These are phyloP conservation scores for Odontarrhena argentea DNA, from an alignment of 345 rosid genomes.

Conservation along the genomic window DNA sequence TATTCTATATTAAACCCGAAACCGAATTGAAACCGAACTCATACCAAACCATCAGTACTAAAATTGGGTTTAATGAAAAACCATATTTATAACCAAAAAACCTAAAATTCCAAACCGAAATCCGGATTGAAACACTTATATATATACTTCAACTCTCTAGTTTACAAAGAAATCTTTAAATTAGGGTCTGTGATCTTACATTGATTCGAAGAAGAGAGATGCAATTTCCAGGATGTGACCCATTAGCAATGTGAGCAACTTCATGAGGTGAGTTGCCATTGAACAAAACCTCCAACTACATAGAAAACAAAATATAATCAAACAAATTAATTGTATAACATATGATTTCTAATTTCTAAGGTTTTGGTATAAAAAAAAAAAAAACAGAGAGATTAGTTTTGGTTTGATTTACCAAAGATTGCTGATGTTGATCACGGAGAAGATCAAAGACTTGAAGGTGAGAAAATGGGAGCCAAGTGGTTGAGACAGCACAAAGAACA, in stretches of 20 bases:
- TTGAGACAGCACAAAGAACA: conserved; percentile 77
- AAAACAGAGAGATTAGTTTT: background rate
- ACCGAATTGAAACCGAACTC: too few relatives aligned
- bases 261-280: conserved; percentile 88
- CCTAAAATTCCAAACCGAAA: too few relatives aligned
- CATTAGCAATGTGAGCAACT: conserved; percentile 92
- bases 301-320: background rate
- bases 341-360: background rate
- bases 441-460: conserved; percentile 73
- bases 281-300: conserved; percentile 70
- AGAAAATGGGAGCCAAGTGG: conserved; percentile 81
- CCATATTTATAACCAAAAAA: too few relatives aligned
- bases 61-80: too few relatives aligned
- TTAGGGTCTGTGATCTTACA: conserved; percentile 44
- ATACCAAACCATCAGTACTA: too few relatives aligned
- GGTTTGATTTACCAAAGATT: conserved; percentile 61
- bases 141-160: too few relatives aligned
- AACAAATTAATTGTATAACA: background rate
- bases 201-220: conserved; percentile 92
- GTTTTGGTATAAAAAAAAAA: conserved; percentile 1
- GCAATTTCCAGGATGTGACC: conserved; percentile 94
- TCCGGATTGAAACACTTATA: too few relatives aligned
- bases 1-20: too few relatives aligned
- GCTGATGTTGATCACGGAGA: conserved; percentile 68
- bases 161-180: background rate